Percentiles rank a stretch among this genome's conserved stretches.
Conservation (phyloP, 2,329 filamentous ascomycete genomes). For the Cadophora gregata region DNA sequence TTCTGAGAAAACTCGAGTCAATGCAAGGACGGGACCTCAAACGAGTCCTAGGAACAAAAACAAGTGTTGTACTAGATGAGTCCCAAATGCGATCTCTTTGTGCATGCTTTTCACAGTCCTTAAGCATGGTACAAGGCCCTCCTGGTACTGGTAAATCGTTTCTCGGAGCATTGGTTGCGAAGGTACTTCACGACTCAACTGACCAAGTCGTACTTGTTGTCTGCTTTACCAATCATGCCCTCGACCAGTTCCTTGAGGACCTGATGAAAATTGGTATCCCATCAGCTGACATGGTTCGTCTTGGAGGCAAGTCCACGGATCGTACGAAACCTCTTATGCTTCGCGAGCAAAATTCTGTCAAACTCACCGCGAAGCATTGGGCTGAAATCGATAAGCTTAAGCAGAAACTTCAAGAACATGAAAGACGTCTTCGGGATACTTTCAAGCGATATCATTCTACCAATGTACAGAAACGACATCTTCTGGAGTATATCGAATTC, state of each 20-base stretch:
- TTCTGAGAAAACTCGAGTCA: constrained; percentile 40
- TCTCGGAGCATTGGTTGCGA: constrained; percentile 68
- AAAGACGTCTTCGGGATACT: constrained; percentile 33
- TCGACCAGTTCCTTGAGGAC: constrained; percentile 71
- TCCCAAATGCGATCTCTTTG: constrained; percentile 64
- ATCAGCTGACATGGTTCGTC: constrained; percentile 57
- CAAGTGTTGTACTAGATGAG: constrained; percentile 51
- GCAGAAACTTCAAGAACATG: constrained; percentile 44
- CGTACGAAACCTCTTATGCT: constrained; percentile 57
- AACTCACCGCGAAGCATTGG: constrained; percentile 47
- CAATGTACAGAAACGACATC: constrained; percentile 32
- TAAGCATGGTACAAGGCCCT: constrained; percentile 74
- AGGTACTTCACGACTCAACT: constrained; percentile 58
- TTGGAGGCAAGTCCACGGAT: constrained; percentile 64
- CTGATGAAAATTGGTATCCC: constrained; percentile 64
- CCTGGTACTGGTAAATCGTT: constrained; percentile 80
- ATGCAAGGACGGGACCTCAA: constrained; percentile 42
- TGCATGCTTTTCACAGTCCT: constrained; percentile 55
- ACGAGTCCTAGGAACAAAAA: constrained; percentile 41
- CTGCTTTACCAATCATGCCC: constrained; percentile 71
- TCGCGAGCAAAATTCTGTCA: constrained; percentile 47
- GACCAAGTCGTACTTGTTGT: constrained; percentile 63
- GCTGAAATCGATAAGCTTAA: constrained; percentile 51
- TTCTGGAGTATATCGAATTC: constrained; percentile 58
- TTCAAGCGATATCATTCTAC: constrained; percentile 31